Evolutionary conservation across 2,329 filamentous ascomycete genomes (phyloP).

Genomic region (Hypoxylon sp.): DNA sequence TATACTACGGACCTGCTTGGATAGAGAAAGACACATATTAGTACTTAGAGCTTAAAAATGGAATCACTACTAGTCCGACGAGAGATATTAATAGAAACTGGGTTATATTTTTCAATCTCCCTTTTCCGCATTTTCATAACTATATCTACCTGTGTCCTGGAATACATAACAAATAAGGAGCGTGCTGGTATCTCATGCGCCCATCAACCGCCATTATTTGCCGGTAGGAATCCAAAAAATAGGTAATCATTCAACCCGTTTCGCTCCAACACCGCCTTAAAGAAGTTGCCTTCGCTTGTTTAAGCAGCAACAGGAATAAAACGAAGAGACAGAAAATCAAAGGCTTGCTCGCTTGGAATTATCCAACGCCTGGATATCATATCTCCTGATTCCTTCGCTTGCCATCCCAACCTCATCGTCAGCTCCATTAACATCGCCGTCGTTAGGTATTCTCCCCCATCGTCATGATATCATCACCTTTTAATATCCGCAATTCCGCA

Average conservation of each 20-base stretch:
- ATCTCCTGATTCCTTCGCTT: constrained; percentile 10
- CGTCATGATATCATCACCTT: constrained; percentile 13
- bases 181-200: constrained; percentile 40
- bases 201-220: constrained; percentile 25
- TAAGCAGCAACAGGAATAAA: constrained; percentile 15
- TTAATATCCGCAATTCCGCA: not conserved
- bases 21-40: not conserved
- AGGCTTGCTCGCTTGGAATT: constrained; percentile 34
- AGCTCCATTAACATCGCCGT: constrained; percentile 7
- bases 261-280: constrained; percentile 10
- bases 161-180: constrained; percentile 41
- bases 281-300: constrained; percentile 28
- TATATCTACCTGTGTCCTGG: constrained; percentile 27
- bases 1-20: not conserved
- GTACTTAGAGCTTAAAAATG: not conserved
- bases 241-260: constrained; percentile 12
- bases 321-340: constrained; percentile 12
- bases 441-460: not conserved
- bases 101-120: constrained; percentile 33
- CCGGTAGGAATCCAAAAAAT: constrained; percentile 19
- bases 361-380: constrained; percentile 34
- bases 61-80: constrained; percentile 8
- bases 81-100: constrained; percentile 14
- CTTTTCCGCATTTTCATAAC: constrained; percentile 36
- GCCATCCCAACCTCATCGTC: not conserved